Evolutionary conservation across 2,329 filamentous ascomycete genomes (phyloP), one percentile per base, ranked within the genome.

Genomic region (Colletotrichum sp.): DNA sequence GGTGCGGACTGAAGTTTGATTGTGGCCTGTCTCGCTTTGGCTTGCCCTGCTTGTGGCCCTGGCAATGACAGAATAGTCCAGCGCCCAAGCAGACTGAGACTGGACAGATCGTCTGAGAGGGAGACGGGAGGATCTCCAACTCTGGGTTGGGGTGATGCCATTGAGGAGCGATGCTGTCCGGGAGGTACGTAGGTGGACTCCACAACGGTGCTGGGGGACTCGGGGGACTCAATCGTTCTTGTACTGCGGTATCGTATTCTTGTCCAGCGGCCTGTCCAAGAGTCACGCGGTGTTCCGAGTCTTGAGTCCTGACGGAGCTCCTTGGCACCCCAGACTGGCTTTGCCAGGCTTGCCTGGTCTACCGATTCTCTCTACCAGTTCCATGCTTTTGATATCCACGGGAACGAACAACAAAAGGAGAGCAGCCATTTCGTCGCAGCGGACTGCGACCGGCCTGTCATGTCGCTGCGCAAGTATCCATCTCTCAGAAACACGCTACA

Each of bases 101-200:
- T 65, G 65, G 70, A 65, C 58, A 66, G 58, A 73, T 55, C 58
- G 43, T 73, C 73, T 65, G 73, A 60, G 70, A 26, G 73, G 8
- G n/a, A 66, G 26, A 61, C 73, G 62, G 68, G 55, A 72, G 60
- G 43, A 75, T 68, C 32, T 68, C 34, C 43, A 73, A 75, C 28
- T 56, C 66, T 61, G 70, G 43, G 30, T 66, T 70, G 61, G 32
- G 38, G 73, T 69, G 73, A 68, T 73, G 73, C 70, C 73, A 69
- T 69, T 56, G 64, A 73, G 64, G 58, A 65, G 72, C 30, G 52
- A 24, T 32, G 32, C 68, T 26, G 72, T 75, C 69, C 32, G 36
- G 56, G 64, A 72, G 69, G 64, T 75, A 58, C 73, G 56, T 75
- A 72, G 73, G 70, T 24, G 28, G 48, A 38, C 70, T 76, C 64